Conservation (phyloP, 1,139 yeast genomes). For the Yamadazyma taylorii region DNA sequence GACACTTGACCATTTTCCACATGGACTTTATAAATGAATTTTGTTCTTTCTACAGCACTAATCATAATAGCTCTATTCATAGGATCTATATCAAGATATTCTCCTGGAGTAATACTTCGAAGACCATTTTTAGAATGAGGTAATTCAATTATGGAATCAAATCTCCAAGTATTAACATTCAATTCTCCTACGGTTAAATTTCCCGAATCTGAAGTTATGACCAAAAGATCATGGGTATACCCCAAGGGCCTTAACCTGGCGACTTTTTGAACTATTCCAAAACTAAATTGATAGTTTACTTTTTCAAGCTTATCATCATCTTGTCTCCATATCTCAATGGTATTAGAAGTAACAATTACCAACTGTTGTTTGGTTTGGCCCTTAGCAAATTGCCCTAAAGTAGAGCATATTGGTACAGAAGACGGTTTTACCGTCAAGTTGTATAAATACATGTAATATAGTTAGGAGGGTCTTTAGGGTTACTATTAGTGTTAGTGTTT, state of each 20-base stretch:
- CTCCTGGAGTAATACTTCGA: constrained; percentile 75
- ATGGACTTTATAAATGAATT: constrained; percentile 53
- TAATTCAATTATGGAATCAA: constrained; percentile 57
- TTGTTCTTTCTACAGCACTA: constrained; percentile 71
- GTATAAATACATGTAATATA: constrained; percentile 65
- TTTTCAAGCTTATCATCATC: constrained; percentile 49
- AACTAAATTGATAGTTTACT: constrained; percentile 46
- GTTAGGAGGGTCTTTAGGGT: too few relatives aligned
- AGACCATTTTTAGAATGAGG: constrained; percentile 77
- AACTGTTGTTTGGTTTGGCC: constrained; percentile 58
- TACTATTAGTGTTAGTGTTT: too few relatives aligned
- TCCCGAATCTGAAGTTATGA: constrained; percentile 85
- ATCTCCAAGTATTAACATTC: constrained; percentile 31
- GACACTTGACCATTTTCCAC: constrained; percentile 39
- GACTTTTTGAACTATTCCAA: constrained; percentile 60
- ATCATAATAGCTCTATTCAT: constrained; percentile 69
- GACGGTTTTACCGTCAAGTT: constrained; percentile 66
- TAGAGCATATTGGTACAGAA: constrained; percentile 50
- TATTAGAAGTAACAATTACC: constrained; percentile 56
- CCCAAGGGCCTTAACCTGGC: constrained; percentile 54
- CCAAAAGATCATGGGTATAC: constrained; percentile 53
- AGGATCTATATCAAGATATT: constrained; percentile 72
- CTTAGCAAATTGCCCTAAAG: constrained; percentile 70
- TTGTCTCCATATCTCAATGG: constrained; percentile 50
- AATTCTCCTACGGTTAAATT: constrained; percentile 59